Conservation (phyloP, 108 stramenopile genomes). For the Skeletonema costatum region DNA sequence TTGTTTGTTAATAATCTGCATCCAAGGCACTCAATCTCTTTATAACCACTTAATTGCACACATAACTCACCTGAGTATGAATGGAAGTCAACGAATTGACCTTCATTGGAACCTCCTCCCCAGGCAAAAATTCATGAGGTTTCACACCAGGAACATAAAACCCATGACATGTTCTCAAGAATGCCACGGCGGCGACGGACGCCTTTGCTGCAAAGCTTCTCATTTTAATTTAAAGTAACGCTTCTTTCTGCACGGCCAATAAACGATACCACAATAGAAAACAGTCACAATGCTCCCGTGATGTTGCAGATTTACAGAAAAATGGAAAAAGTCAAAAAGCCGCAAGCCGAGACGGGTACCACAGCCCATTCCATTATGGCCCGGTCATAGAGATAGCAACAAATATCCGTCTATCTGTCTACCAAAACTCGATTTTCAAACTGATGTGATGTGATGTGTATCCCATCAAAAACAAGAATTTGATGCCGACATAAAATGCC, state of each 20-base stretch:
- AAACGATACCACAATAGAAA: too few species aligned
- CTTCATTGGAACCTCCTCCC: constrained; percentile 81
- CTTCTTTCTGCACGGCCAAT: not conserved
- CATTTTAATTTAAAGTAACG: not conserved
- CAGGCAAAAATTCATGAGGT: constrained; percentile 69
- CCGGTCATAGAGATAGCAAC: not conserved
- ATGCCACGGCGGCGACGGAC: constrained; percentile 16
- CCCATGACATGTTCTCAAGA: constrained; percentile 26
- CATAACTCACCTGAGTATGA: constrained; percentile 73
- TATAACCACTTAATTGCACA: not conserved
- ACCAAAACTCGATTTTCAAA: not conserved
- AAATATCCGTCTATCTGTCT: not conserved
- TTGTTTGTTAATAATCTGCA: not conserved
- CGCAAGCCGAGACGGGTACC: too few species aligned
- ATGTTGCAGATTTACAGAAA: too few species aligned
- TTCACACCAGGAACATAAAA: constrained; percentile 92
- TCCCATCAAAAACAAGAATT: not conserved
- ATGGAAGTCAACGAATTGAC: constrained; percentile 90
- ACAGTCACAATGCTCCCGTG: too few species aligned
- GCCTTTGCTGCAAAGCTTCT: constrained; percentile 30
- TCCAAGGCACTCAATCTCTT: not conserved
- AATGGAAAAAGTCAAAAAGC: too few species aligned
- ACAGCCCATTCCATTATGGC: not conserved
- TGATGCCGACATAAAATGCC: not conserved
- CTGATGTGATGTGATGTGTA: not conserved